Conservation (phyloP, 805 yeast species). For the Wickerhamiella musiphila region DNA sequence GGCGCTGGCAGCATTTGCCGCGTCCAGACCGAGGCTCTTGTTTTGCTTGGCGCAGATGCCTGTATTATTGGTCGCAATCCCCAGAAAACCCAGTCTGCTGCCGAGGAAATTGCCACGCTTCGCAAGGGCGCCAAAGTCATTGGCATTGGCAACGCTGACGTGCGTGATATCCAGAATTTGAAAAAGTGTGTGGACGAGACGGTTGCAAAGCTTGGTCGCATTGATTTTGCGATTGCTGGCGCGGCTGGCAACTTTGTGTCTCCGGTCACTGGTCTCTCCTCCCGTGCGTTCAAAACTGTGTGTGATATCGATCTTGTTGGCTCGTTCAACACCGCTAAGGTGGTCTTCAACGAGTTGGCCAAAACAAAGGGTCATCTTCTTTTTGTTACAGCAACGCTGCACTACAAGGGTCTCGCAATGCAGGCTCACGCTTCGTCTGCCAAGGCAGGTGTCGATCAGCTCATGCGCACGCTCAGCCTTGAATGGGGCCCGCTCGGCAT, state of each 20-base stretch:
- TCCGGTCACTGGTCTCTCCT: constrained; percentile 57
- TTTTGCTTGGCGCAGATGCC: constrained; percentile 71
- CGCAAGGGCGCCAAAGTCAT: constrained; percentile 49
- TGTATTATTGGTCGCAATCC: constrained; percentile 67
- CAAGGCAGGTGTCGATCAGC: constrained; percentile 86
- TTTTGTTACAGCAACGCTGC: constrained; percentile 79
- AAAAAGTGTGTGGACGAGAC: constrained; percentile 47
- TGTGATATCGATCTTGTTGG: constrained; percentile 77
- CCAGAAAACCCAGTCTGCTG: constrained; percentile 49
- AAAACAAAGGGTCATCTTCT: constrained; percentile 53
- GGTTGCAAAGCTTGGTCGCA: constrained; percentile 50
- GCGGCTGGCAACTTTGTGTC: constrained; percentile 90
- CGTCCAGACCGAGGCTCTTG: constrained; percentile 74
- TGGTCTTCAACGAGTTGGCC: constrained; percentile 47
- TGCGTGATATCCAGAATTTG: constrained; percentile 47
- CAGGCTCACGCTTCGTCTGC: constrained; percentile 90
- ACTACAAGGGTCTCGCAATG: constrained; percentile 74
- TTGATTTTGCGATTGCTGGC: constrained; percentile 82
- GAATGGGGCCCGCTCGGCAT: constrained; percentile 86
- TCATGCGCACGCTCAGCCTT: constrained; percentile 68
- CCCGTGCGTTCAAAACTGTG: constrained; percentile 81
- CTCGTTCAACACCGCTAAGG: constrained; percentile 78
- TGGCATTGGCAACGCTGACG: constrained; percentile 62
- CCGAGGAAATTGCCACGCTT: constrained; percentile 41
- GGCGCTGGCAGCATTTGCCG: constrained; percentile 95